phyloP scores from a whole-genome alignment of 2,329 filamentous ascomycete species.

The Akanthomyces lecanii region DNA sequence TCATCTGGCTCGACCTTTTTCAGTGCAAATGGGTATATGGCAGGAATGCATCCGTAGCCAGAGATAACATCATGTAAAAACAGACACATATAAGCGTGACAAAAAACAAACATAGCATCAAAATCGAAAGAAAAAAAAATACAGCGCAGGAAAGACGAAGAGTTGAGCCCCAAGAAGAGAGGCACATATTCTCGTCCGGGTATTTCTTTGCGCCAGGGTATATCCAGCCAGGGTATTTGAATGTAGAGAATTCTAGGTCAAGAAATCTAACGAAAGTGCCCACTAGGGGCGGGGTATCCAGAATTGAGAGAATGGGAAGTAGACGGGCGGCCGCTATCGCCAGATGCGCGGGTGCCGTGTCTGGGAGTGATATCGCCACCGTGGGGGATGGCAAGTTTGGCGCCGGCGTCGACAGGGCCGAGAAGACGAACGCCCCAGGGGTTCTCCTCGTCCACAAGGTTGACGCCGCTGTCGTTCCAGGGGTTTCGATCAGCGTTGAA shows the following conservation, averaged over 20 bases:
- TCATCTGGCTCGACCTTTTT: slow-evolving; percentile 14
- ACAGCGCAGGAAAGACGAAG: slow-evolving; percentile 26
- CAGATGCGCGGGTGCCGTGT: slow-evolving; percentile 78
- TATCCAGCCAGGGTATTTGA: slow-evolving; percentile 60
- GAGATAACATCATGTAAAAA: slow-evolving; percentile 12
- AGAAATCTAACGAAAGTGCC: slow-evolving; percentile 78
- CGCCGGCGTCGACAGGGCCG: slow-evolving; percentile 61
- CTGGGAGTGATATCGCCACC: slow-evolving; percentile 80
- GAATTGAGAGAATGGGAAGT: slow-evolving; percentile 94
- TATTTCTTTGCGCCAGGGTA: slow-evolving; percentile 61
- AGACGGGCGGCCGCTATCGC: slow-evolving; percentile 86
- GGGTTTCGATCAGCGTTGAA: slow-evolving; percentile 88
- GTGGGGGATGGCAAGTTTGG: slow-evolving; percentile 61
- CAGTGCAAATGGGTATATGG: slow-evolving; percentile 19
- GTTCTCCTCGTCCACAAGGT: slow-evolving; percentile 83
- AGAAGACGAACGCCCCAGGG: slow-evolving; percentile 60
- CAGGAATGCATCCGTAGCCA: slow-evolving; percentile 15
- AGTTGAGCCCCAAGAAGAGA: slow-evolving; percentile 46
- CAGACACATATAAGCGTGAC: slow-evolving; percentile 14
- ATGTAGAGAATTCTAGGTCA: slow-evolving; percentile 43
- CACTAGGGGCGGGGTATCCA: slow-evolving; percentile 91
- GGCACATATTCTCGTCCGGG: slow-evolving; percentile 39
- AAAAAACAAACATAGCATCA: slow-evolving; percentile 6
- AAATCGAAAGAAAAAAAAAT: slow-evolving; percentile 9
- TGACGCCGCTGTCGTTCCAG: slow-evolving; percentile 97